Evolutionary conservation across 345 rosid genomes (phyloP), one percentile per base, ranked within the genome.

Genomic region (Citrus sp.): DNA sequence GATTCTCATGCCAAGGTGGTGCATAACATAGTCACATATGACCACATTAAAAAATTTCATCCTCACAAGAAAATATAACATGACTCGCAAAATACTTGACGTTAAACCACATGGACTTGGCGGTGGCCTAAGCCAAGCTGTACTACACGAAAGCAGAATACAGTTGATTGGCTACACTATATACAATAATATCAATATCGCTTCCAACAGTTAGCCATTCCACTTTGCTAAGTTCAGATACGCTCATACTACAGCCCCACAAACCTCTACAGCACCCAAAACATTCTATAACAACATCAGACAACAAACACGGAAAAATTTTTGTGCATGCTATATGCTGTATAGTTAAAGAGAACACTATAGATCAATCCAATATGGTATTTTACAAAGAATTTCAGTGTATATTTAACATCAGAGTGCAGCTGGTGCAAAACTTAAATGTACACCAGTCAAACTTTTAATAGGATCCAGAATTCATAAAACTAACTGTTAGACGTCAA

Each of bases 351-450:
- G 13, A 28, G 61, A 71, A 54, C 42, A 10, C 9, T 30, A 37
- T 13, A 6, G 9, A 10, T 54, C 49, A 72, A n/a, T 58, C 5
- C 30, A 12, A 6, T 5, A 24, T 38, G 37, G 58, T 21, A 61
- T 9, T 59, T 37, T 37, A 58, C 14, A 6, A 73, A 58, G 2
- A 37, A 35, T 5, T 72, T 72, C 62, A 38, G 38, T 13, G 42
- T 19, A 24, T 19, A 2, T 40, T 9, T 51, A 28, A 4, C 22
- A 42, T 14, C 55, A 68, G 14, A 34, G 10, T 10, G n/a, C 14
- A 66, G 12, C 70, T 66, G 70, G 56, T n/a, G 56, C 55, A 68
- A 68, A 70, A 42, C 73, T 70, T 46, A 9, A 66, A 21, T 37
- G 5, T 30, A 30, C 74, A 71, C 42, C 64, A 32, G 9, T 28